Evolutionary conservation across 805 yeast genomes (phyloP).

Genomic region (Metschnikowia sp.): DNA sequence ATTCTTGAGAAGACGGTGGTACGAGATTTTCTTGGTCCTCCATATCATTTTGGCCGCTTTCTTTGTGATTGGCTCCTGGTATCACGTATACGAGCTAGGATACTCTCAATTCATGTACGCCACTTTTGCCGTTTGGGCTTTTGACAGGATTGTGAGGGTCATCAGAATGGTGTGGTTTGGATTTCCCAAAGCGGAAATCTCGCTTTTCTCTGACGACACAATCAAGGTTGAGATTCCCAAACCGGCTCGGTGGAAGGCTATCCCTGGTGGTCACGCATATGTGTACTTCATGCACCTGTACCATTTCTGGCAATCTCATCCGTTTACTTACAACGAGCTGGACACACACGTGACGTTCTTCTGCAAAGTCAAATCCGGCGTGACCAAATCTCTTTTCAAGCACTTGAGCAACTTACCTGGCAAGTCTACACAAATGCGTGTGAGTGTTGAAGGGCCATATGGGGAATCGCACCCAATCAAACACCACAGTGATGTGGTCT

Average conservation of each 20-base stretch:
- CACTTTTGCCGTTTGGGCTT: slow-evolving; percentile 60
- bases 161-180: slow-evolving; percentile 33
- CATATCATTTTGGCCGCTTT: slow-evolving; percentile 22
- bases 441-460: slow-evolving; percentile 65
- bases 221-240: slow-evolving; percentile 45
- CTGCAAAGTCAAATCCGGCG: slow-evolving; percentile 37
- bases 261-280: slow-evolving; percentile 57
- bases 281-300: slow-evolving; percentile 51
- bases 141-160: slow-evolving; percentile 38
- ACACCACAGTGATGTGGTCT: slow-evolving; percentile 51
- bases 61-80: slow-evolving; percentile 22
- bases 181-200: slow-evolving; percentile 30
- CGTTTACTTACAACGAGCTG: slow-evolving; percentile 40
- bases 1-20: slow-evolving; percentile 19
- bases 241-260: slow-evolving; percentile 47
- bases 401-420: slow-evolving; percentile 27
- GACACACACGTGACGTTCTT: slow-evolving; percentile 25
- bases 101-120: slow-evolving; percentile 42
- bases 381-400: slow-evolving; percentile 31
- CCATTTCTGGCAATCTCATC: slow-evolving; percentile 66
- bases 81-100: slow-evolving; percentile 14
- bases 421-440: slow-evolving; percentile 25
- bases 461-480: slow-evolving; percentile 50
- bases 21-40: slow-evolving; percentile 23
- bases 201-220: slow-evolving; percentile 39